A percentile compares a stretch with the other conserved stretches of the same genome.
Conservation (phyloP, 805 yeast species). For the Saccharomycopsis sp. region DNA sequence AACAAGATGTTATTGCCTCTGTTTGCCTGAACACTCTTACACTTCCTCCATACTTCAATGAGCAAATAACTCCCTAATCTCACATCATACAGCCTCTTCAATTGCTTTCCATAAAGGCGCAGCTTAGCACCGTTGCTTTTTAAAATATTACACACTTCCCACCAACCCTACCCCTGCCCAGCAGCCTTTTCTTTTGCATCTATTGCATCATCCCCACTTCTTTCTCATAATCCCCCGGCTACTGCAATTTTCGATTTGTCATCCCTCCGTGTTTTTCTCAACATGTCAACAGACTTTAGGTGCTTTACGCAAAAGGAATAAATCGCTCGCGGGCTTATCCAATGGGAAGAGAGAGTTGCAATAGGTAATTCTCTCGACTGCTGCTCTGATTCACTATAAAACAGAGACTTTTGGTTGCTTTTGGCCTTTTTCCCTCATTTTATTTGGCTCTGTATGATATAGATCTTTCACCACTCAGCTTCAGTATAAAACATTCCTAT, state of each 20-base stretch:
- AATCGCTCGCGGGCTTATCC: background rate
- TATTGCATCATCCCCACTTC: background rate
- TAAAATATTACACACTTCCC: too few relatives aligned
- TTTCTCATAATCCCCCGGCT: background rate
- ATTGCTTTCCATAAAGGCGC: too few relatives aligned
- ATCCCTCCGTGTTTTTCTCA: background rate
- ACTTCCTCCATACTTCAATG: too few relatives aligned
- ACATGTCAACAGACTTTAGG: background rate
- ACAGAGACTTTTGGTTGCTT: background rate
- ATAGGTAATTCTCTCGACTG: background rate
- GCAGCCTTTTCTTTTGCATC: too few relatives aligned
- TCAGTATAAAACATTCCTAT: too few relatives aligned
- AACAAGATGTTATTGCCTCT: too few relatives aligned
- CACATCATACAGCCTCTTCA: too few relatives aligned
- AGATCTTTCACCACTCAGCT: background rate
- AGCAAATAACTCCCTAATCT: too few relatives aligned
- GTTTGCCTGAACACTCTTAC: too few relatives aligned
- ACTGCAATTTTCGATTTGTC: background rate
- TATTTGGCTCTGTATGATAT: background rate
- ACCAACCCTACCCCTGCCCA: too few relatives aligned
- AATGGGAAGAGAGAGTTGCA: background rate
- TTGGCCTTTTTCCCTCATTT: background rate
- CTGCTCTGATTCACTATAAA: background rate
- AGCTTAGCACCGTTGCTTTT: too few relatives aligned
- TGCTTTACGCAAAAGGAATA: background rate